phyloP scores from a whole-genome alignment of 768 basidiomycete genomes.

The Lyophyllum semitale region DNA sequence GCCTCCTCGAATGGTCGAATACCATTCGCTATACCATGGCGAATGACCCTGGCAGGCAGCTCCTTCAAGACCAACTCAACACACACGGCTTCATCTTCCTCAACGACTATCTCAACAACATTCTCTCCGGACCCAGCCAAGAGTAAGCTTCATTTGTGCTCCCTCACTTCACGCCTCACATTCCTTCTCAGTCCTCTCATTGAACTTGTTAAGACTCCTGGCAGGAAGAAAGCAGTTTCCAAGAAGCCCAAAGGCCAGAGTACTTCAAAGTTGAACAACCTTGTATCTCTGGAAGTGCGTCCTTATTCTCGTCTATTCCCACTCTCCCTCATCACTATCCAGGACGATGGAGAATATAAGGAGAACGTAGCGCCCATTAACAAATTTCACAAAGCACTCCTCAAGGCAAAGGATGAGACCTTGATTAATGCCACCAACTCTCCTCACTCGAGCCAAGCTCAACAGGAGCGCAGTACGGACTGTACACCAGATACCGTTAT shows the following conservation, averaged over 20 bases:
- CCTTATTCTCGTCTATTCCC: neutral
- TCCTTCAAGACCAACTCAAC: constrained; percentile 74
- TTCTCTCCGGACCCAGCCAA: constrained; percentile 64
- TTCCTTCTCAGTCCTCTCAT: constrained; percentile 58
- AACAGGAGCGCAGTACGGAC: neutral
- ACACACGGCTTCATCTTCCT: constrained; percentile 78
- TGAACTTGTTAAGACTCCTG: constrained; percentile 83
- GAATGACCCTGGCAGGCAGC: constrained; percentile 68
- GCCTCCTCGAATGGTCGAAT: constrained; percentile 72
- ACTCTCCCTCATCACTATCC: neutral
- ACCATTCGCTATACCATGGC: constrained; percentile 68
- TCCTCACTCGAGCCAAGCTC: neutral
- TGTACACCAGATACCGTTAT: neutral
- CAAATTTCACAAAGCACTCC: constrained; percentile 47
- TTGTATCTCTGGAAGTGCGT: constrained; percentile 48
- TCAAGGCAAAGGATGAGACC: constrained; percentile 29
- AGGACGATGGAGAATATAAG: constrained; percentile 37
- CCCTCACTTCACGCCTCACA: neutral
- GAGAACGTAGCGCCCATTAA: constrained; percentile 46
- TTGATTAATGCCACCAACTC: neutral
- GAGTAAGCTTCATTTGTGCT: constrained; percentile 46
- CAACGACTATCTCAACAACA: constrained; percentile 75
- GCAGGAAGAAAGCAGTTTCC: constrained; percentile 61
- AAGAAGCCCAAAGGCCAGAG: constrained; percentile 47
- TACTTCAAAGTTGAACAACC: constrained; percentile 46